phyloP scores from a whole-genome alignment of 75 land plant species.

The Pseudotsuga menziesii region DNA sequence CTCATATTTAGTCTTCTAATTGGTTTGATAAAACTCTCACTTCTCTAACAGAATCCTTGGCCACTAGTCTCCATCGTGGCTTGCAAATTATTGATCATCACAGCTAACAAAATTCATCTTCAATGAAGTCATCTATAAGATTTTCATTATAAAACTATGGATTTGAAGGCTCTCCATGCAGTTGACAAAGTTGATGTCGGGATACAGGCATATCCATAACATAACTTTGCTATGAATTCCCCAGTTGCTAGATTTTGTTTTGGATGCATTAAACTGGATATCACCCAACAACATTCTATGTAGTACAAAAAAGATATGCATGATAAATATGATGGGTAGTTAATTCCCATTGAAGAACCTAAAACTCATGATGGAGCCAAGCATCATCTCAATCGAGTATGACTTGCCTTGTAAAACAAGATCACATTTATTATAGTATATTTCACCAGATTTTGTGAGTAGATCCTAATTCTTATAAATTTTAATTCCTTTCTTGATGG shows the following conservation, averaged over 20 bases:
- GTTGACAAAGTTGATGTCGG: conserved; percentile 51
- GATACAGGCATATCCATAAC: conserved; percentile 44
- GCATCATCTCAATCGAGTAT: conserved; percentile 15
- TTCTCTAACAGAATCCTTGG: conserved; percentile 54
- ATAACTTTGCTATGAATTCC: background rate
- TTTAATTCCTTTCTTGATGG: background rate
- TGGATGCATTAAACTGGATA: background rate
- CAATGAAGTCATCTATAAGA: conserved; percentile 55
- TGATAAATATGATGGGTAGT: conserved; percentile 27
- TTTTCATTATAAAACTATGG: conserved; percentile 58
- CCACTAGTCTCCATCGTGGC: conserved; percentile 73
- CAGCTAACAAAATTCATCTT: conserved; percentile 32
- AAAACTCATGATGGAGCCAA: conserved; percentile 31
- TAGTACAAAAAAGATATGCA: conserved; percentile 12
- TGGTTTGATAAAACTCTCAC: conserved; percentile 17
- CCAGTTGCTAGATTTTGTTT: background rate
- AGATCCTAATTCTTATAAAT: background rate
- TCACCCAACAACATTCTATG: background rate
- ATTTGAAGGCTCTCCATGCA: conserved; percentile 23
- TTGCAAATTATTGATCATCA: conserved; percentile 67
- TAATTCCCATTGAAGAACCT: conserved; percentile 43
- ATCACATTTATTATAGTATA: background rate
- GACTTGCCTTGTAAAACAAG: background rate
- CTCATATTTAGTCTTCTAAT: conserved; percentile 6
- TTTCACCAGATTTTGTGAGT: background rate